Percentiles rank a stretch among this genome's conserved stretches.
These are phyloP conservation scores for Daldinia decipiens DNA, from an alignment of 495 filamentous ascomycete species.

Conservation along the genomic window DNA sequence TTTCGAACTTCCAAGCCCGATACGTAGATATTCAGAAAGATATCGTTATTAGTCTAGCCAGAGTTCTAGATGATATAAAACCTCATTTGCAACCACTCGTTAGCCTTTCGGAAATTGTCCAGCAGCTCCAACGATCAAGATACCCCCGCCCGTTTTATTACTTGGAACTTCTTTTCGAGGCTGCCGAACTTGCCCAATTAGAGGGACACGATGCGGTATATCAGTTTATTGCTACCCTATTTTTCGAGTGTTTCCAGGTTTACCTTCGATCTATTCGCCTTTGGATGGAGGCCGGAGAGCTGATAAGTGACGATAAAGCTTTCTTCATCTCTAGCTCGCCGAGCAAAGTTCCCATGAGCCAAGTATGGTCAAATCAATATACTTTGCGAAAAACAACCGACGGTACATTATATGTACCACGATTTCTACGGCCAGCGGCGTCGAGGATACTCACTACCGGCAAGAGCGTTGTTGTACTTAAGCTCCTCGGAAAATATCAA, in stretches of 20 bases:
- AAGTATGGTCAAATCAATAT: constrained; percentile 82
- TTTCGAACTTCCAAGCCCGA: constrained; percentile 58
- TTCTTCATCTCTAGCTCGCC: constrained; percentile 77
- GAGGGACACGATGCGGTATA: constrained; percentile 70
- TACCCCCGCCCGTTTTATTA: constrained; percentile 63
- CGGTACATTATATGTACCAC: constrained; percentile 70
- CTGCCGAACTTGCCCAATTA: constrained; percentile 73
- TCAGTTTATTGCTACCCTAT: constrained; percentile 69
- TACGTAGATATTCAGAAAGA: constrained; percentile 57
- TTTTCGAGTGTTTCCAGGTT: constrained; percentile 83
- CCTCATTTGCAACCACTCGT: constrained; percentile 63
- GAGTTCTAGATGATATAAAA: constrained; percentile 69
- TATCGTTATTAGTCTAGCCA: constrained; percentile 66
- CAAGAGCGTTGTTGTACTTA: constrained; percentile 86
- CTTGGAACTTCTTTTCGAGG: constrained; percentile 79
- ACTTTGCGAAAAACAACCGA: constrained; percentile 65
- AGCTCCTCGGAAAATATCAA: constrained; percentile 64
- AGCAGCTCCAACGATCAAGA: constrained; percentile 50
- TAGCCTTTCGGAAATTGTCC: constrained; percentile 62
- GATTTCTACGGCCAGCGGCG: constrained; percentile 74
- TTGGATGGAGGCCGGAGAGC: constrained; percentile 87
- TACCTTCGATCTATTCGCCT: constrained; percentile 80
- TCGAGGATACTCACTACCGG: constrained; percentile 83
- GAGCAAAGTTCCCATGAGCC: constrained; percentile 66
- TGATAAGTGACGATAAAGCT: constrained; percentile 67